Percentiles rank a stretch among this genome's conserved stretches.
Conservation (phyloP, 2,329 filamentous ascomycete genomes). For the Cladosporium sp. region DNA sequence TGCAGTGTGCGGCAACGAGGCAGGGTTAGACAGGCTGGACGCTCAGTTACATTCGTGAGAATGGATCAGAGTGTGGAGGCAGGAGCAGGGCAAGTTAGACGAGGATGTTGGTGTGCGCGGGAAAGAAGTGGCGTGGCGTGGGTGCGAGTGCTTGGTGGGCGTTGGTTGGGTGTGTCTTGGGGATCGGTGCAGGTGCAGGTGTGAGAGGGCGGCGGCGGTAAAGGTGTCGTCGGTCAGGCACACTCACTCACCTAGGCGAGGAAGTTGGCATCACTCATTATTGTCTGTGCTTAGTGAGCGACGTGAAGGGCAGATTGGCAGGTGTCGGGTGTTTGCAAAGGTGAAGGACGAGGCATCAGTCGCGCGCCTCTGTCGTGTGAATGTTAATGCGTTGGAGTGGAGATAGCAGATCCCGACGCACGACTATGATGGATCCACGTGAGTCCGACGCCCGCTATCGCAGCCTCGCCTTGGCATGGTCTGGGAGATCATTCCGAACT, state of each 20-base stretch:
- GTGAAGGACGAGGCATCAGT: slow-evolving; percentile 46
- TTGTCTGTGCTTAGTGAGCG: slow-evolving; percentile 9
- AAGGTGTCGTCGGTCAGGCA: neutral
- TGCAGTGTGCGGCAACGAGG: neutral
- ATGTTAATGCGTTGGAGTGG: too few relatives aligned
- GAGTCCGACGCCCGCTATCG: neutral
- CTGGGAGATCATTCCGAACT: neutral
- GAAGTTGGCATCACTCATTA: slow-evolving; percentile 13
- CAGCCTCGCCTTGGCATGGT: neutral
- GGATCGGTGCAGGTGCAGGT: neutral
- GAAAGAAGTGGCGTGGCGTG: neutral
- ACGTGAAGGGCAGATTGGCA: slow-evolving; percentile 54
- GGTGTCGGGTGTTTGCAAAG: slow-evolving; percentile 68
- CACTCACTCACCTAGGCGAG: slow-evolving; percentile 12
- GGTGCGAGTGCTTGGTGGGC: neutral
- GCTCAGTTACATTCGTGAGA: slow-evolving; percentile 12
- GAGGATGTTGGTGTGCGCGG: slow-evolving; percentile 46
- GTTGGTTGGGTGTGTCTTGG: neutral
- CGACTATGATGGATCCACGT: neutral
- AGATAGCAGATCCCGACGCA: neutral
- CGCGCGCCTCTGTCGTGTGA: too few relatives aligned
- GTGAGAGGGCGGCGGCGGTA: neutral
- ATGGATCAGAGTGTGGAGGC: slow-evolving; percentile 79
- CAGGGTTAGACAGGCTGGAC: slow-evolving; percentile 5
- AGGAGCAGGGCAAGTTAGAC: slow-evolving; percentile 65